A percentile compares a stretch with the other conserved stretches of the same genome.
Conservation (phyloP, 345 rosid genomes). For the Abelmoschus esculentus region DNA sequence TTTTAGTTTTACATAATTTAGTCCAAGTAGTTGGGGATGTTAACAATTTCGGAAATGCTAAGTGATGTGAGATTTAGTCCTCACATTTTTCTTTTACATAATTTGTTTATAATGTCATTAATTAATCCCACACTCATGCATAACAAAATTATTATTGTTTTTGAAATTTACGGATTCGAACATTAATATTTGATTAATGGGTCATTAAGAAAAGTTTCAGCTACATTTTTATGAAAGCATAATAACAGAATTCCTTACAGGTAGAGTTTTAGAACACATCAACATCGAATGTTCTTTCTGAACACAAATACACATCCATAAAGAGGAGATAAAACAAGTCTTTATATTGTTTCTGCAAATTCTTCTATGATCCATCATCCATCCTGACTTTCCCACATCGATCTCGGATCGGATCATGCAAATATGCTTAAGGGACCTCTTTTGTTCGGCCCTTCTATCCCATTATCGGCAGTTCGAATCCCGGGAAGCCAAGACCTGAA, state of each 20-base stretch:
- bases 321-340: background rate
- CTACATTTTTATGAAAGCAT: background rate
- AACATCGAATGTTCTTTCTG: background rate
- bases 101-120: too few species aligned
- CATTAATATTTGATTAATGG: too few species aligned
- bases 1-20: too few species aligned
- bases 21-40: too few species aligned
- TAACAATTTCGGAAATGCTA: too few species aligned
- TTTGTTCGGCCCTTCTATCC: slow-evolving; percentile 53
- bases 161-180: too few species aligned
- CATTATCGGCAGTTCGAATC: slow-evolving; percentile 45
- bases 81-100: too few species aligned
- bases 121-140: too few species aligned
- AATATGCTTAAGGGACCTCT: slow-evolving; percentile 70
- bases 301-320: background rate
- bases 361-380: slow-evolving; percentile 2
- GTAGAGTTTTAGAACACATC: background rate
- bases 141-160: too few species aligned
- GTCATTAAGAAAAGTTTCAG: too few species aligned
- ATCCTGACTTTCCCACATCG: background rate
- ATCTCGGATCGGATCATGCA: slow-evolving; percentile 25
- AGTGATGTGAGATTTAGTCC: too few species aligned
- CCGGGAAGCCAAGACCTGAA: slow-evolving; percentile 68
- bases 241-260: background rate
- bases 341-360: background rate